A percentile compares a stretch with the other conserved stretches of the same genome.
Conservation (phyloP, 2,329 filamentous ascomycete genomes). For the Camillea tinctor region DNA sequence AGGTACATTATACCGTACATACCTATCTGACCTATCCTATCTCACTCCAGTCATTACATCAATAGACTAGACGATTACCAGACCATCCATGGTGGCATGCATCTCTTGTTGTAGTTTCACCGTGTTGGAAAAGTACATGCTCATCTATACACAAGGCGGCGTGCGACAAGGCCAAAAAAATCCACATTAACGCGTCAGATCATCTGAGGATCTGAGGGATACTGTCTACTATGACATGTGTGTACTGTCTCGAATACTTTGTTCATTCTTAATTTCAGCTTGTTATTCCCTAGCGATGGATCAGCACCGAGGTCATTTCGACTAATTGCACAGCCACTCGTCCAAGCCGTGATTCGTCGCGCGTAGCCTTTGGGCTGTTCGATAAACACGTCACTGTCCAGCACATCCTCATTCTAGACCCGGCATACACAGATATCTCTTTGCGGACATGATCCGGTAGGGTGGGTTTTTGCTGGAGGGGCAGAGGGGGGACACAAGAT, state of each 20-base stretch:
- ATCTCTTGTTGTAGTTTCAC: background rate
- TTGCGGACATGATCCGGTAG: background rate
- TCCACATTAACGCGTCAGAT: background rate
- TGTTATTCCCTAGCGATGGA: background rate
- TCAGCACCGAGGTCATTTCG: conserved; percentile 1
- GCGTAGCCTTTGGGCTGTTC: background rate
- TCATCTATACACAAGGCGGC: background rate
- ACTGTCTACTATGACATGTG: background rate
- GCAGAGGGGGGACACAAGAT: background rate
- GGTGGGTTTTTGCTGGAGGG: background rate
- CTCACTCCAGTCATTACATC: too few species aligned
- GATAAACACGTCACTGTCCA: conserved; percentile 1
- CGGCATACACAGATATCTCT: background rate
- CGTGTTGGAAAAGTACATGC: background rate
- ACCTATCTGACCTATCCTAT: too few species aligned
- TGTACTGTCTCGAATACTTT: background rate
- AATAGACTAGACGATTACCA: background rate
- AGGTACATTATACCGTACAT: too few species aligned
- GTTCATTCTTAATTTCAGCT: background rate
- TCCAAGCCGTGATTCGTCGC: background rate
- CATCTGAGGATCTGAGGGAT: background rate
- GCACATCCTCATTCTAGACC: background rate
- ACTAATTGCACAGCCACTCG: conserved; percentile 3
- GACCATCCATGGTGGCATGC: background rate
- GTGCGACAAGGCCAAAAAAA: background rate